These are phyloP conservation scores for Combretum micranthum DNA, from an alignment of 345 rosid species.

Conservation along the genomic window DNA sequence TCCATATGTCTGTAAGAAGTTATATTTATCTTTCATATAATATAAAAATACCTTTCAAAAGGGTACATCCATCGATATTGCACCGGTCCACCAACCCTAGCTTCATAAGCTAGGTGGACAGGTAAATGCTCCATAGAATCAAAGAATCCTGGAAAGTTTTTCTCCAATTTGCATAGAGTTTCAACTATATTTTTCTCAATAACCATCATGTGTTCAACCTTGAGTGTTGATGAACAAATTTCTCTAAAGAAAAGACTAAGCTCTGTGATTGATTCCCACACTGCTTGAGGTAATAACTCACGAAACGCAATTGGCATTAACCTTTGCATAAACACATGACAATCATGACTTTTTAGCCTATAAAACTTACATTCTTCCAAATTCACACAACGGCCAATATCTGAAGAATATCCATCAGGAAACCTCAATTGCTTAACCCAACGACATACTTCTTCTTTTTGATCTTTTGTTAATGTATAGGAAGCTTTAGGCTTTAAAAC, in stretches of 20 bases:
- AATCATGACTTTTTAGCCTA: conserved; percentile 5
- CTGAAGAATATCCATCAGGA: conserved; percentile 4
- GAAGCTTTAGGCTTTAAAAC: neutral
- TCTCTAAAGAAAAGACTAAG: neutral
- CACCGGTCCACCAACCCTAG: no score
- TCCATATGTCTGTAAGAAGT: no score
- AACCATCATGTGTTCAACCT: no score
- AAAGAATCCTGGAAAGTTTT: no score
- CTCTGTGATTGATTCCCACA: neutral
- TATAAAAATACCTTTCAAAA: no score
- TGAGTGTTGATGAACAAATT: neutral
- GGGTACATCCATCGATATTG: no score
- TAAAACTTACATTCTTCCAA: neutral
- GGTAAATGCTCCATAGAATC: no score
- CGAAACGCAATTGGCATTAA: neutral
- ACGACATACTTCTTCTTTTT: neutral
- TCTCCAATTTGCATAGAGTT: no score
- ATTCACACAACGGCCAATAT: conserved; percentile 5
- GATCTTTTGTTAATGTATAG: neutral
- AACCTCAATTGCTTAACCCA: neutral
- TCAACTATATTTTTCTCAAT: no score
- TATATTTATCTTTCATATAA: no score
- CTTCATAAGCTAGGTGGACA: no score
- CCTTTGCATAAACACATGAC: conserved; percentile 8
- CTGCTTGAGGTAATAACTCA: neutral